Evolutionary conservation across 2,329 filamentous ascomycete genomes (phyloP).

Genomic region (Apiospora sp.): DNA sequence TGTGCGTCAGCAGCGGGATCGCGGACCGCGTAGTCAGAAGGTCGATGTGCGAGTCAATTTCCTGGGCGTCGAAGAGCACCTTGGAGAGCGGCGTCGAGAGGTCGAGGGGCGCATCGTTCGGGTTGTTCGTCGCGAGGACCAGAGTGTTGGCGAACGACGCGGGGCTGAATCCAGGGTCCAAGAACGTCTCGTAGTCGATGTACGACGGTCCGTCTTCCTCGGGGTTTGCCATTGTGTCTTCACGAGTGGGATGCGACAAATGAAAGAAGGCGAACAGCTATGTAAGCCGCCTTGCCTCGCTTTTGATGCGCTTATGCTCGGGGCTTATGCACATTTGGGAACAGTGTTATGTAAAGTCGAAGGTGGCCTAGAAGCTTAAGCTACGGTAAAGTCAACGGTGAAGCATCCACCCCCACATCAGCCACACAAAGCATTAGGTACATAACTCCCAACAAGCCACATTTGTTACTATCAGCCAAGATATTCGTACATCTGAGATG

Average conservation of each 20-base stretch:
- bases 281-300: not conserved
- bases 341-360: not conserved
- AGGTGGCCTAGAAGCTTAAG: too few species aligned
- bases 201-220: slow-evolving; percentile 76
- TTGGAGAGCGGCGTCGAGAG: slow-evolving; percentile 92
- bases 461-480: not conserved
- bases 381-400: not conserved
- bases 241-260: slow-evolving; percentile 9
- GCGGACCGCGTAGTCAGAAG: slow-evolving; percentile 85
- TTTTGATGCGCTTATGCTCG: not conserved
- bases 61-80: slow-evolving; percentile 95
- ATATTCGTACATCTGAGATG: not conserved
- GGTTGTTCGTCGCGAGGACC: slow-evolving; percentile 89
- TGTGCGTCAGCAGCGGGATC: slow-evolving; percentile 80
- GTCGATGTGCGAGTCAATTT: slow-evolving; percentile 96
- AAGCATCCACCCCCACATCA: not conserved
- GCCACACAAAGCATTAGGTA: not conserved
- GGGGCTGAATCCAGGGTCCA: slow-evolving; percentile 83
- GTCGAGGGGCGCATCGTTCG: slow-evolving; percentile 87
- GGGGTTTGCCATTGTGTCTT: slow-evolving; percentile 41
- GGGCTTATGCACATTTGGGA: not conserved
- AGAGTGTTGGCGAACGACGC: slow-evolving; percentile 87
- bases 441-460: not conserved
- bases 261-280: not conserved
- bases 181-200: slow-evolving; percentile 94